phyloP scores from a whole-genome alignment of 352 stramenopile species.

The Globisporangium takayamanum region DNA sequence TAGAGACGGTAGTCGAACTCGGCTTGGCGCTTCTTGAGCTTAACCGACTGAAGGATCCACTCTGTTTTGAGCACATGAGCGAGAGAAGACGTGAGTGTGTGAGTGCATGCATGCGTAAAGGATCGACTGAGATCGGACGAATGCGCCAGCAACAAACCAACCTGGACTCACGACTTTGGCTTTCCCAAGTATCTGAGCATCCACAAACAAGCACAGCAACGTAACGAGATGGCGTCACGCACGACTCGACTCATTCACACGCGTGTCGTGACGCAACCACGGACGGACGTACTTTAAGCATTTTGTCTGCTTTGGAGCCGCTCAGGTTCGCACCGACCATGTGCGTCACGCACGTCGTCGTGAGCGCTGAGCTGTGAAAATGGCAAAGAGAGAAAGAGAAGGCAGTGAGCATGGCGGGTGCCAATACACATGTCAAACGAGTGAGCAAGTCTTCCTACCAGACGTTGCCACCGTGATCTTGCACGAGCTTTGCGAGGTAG shows the following conservation, averaged over 20 bases:
- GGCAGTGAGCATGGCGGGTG: background rate
- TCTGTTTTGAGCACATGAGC: conserved; percentile 18
- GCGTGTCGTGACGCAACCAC: background rate
- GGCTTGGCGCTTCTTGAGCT: conserved; percentile 45
- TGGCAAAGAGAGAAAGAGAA: background rate
- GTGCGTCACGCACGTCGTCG: conserved; percentile 60
- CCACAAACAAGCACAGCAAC: background rate
- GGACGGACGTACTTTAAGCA: conserved; percentile 39
- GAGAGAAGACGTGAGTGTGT: background rate
- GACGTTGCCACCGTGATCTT: conserved; percentile 67
- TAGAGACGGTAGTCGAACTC: conserved; percentile 75
- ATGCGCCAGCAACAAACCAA: conserved; percentile 9
- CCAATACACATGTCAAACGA: background rate
- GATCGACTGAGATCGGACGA: background rate
- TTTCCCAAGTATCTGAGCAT: conserved; percentile 36
- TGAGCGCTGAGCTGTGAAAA: conserved; percentile 22
- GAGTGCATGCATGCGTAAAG: background rate
- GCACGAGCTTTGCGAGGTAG: conserved; percentile 72
- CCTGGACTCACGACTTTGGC: conserved; percentile 65
- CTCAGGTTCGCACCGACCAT: conserved; percentile 78
- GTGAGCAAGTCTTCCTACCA: conserved; percentile 25
- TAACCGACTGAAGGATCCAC: conserved; percentile 77
- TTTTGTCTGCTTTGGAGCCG: conserved; percentile 64
- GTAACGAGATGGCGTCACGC: background rate
- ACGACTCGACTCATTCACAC: background rate